Evolutionary conservation across 2,329 filamentous ascomycete genomes (phyloP).

Genomic region (Arthroderma sp.): DNA sequence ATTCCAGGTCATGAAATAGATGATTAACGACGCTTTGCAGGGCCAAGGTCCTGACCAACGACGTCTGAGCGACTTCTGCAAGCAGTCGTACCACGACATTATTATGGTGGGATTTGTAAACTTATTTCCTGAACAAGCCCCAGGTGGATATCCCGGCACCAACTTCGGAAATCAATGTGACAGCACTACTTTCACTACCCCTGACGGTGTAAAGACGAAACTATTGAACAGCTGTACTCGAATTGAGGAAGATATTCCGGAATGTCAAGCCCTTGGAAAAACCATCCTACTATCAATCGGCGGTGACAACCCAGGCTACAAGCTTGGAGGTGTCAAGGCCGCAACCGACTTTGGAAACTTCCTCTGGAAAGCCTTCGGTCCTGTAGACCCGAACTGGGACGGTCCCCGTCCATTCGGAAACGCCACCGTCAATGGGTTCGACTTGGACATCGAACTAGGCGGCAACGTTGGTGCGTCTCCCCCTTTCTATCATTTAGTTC

Average conservation of each 20-base stretch:
- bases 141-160: constrained; percentile 36
- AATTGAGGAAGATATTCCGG: constrained; percentile 30
- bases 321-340: constrained; percentile 27
- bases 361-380: constrained; percentile 39
- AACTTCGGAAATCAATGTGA: constrained; percentile 45
- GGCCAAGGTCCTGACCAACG: constrained; percentile 41
- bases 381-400: constrained; percentile 20
- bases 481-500: not conserved
- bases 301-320: constrained; percentile 29
- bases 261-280: constrained; percentile 30
- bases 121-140: constrained; percentile 35
- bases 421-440: constrained; percentile 38
- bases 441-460: constrained; percentile 34
- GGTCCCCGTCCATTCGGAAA: constrained; percentile 37
- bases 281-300: constrained; percentile 37
- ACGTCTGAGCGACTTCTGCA: constrained; percentile 38
- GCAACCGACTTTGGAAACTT: constrained; percentile 37
- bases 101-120: constrained; percentile 45
- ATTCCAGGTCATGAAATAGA: not conserved
- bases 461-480: constrained; percentile 17
- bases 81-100: constrained; percentile 39
- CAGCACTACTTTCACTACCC: constrained; percentile 25
- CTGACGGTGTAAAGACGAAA: constrained; percentile 25
- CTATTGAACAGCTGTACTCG: constrained; percentile 33
- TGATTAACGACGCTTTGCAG: constrained; percentile 15